Conservation (phyloP, 1,284 basidiomycete species). For the Bjerkandera adusta region DNA sequence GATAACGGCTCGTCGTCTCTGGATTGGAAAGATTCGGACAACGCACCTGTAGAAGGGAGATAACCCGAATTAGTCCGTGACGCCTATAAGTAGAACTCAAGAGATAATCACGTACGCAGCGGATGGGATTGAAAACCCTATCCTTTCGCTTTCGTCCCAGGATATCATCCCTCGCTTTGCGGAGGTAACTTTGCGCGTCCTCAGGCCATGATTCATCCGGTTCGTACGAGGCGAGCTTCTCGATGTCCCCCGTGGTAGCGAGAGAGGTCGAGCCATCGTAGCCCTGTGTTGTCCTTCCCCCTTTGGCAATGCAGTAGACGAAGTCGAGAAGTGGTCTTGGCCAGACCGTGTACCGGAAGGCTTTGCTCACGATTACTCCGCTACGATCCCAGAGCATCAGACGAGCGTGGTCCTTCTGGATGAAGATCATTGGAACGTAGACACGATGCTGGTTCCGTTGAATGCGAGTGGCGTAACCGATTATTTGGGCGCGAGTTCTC, state of each 20-base stretch:
- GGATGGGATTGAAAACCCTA: neutral
- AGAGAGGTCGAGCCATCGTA: neutral
- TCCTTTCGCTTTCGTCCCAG: neutral
- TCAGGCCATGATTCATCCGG: neutral
- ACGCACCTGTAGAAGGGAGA: neutral
- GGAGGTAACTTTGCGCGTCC: neutral
- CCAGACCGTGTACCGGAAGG: neutral
- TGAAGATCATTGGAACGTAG: conserved; percentile 1
- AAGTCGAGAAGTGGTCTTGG: neutral
- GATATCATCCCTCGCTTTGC: neutral
- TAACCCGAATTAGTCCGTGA: no score
- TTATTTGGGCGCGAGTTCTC: neutral
- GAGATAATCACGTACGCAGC: neutral
- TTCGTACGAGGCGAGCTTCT: neutral
- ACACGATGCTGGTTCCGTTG: conserved; percentile 1
- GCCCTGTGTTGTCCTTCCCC: neutral
- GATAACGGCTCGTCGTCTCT: neutral
- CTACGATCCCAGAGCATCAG: conserved; percentile 5
- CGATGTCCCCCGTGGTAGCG: neutral
- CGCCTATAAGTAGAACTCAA: neutral
- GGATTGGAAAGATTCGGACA: neutral
- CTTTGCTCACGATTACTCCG: neutral
- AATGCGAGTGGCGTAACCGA: neutral
- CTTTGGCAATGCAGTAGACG: neutral
- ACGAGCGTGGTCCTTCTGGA: neutral